Evolutionary conservation across 2,329 filamentous ascomycete genomes (phyloP).

Genomic region (Orbilia ellipsospora): DNA sequence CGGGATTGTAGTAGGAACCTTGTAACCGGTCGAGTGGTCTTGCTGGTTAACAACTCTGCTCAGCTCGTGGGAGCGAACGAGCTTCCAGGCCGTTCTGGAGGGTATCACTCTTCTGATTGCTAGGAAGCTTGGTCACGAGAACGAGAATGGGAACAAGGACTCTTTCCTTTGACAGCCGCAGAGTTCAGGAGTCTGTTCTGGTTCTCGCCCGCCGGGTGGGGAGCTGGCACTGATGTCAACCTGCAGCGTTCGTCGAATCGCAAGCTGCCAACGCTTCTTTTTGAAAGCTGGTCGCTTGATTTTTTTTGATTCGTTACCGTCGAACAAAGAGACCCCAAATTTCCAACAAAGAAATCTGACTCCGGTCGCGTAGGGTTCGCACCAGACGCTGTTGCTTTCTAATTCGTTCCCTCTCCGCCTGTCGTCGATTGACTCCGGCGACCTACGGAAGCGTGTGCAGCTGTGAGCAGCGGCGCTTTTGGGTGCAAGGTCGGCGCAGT

Average conservation of each 20-base stretch:
- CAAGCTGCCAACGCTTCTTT: slow-evolving; percentile 47
- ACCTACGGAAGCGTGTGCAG: slow-evolving; percentile 16
- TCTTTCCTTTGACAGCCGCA: slow-evolving; percentile 20
- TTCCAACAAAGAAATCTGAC: slow-evolving; percentile 39
- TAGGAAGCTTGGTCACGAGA: slow-evolving; percentile 23
- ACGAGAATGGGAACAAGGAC: neutral
- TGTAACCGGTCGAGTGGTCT: too few relatives aligned
- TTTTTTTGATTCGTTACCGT: slow-evolving; percentile 33
- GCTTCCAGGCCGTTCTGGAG: too few relatives aligned
- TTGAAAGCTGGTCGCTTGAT: neutral
- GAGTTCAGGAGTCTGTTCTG: slow-evolving; percentile 19
- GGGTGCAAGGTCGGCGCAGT: neutral
- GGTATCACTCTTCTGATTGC: too few relatives aligned
- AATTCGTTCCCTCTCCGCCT: slow-evolving; percentile 4
- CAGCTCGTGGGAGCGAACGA: too few relatives aligned
- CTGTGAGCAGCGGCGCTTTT: slow-evolving; percentile 34
- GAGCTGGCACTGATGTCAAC: slow-evolving; percentile 45
- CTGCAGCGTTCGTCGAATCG: slow-evolving; percentile 53
- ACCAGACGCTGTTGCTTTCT: slow-evolving; percentile 8
- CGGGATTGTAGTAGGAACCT: too few relatives aligned
- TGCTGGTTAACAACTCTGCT: too few relatives aligned
- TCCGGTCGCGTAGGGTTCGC: slow-evolving; percentile 4
- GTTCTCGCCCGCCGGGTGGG: slow-evolving; percentile 24
- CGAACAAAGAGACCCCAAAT: slow-evolving; percentile 32
- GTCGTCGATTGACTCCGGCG: slow-evolving; percentile 41